Evolutionary conservation across 2,329 filamentous ascomycete species (phyloP).

Genomic region (Aspergillus bombycis): DNA sequence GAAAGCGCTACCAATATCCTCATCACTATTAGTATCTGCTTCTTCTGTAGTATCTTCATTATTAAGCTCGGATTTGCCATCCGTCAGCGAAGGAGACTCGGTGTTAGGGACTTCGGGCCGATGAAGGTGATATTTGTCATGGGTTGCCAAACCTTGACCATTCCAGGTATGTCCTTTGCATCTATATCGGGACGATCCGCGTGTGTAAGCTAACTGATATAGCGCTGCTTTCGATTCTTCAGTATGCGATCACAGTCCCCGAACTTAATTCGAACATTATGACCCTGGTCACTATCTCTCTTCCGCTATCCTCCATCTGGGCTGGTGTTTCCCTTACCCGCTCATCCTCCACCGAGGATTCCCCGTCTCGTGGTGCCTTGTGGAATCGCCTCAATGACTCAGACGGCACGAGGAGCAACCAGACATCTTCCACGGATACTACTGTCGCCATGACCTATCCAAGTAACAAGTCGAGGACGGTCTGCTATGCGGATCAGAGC

Average conservation of each 20-base stretch:
- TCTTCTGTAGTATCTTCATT: constrained; percentile 65
- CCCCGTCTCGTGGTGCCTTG: constrained; percentile 26
- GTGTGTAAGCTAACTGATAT: not conserved
- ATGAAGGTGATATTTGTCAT: constrained; percentile 71
- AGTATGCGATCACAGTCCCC: constrained; percentile 55
- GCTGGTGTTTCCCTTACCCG: constrained; percentile 48
- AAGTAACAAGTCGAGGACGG: constrained; percentile 25
- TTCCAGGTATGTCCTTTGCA: constrained; percentile 56
- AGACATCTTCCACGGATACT: constrained; percentile 6
- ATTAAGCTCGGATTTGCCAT: constrained; percentile 64
- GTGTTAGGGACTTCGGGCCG: constrained; percentile 63
- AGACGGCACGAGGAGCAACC: constrained; percentile 16
- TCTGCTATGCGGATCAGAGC: constrained; percentile 32
- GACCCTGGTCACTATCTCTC: constrained; percentile 63
- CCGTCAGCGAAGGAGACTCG: constrained; percentile 57
- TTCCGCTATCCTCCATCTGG: constrained; percentile 70
- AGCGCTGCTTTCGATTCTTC: constrained; percentile 65
- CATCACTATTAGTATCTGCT: constrained; percentile 61
- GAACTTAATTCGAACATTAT: constrained; percentile 60
- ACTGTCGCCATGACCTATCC: constrained; percentile 14
- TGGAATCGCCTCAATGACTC: constrained; percentile 32
- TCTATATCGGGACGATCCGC: not conserved
- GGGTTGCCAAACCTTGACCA: constrained; percentile 67
- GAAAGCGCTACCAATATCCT: constrained; percentile 53
- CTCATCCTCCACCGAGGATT: constrained; percentile 8